Evolutionary conservation across 148 eudicot genomes (phyloP).

Genomic region (Salicornia ramosissima): DNA sequence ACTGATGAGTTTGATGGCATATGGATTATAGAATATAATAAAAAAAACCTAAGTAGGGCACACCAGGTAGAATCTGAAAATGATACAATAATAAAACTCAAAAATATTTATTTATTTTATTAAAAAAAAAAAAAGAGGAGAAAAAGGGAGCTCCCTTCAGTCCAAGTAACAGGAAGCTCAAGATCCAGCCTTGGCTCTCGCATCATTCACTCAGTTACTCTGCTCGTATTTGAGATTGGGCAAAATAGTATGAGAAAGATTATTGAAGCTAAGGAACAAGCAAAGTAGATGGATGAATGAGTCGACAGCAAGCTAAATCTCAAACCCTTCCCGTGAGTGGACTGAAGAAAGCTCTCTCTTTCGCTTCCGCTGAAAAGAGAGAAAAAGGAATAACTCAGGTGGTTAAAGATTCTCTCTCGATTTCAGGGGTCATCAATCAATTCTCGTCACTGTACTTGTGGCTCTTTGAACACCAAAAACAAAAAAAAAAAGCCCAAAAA

Average conservation of each 20-base stretch:
- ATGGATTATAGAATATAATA: not conserved
- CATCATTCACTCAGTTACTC: conserved; percentile 69
- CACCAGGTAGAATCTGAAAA: too few species aligned
- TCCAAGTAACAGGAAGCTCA: conserved; percentile 40
- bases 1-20: not conserved
- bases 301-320: conserved; percentile 83
- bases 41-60: conserved; percentile 20
- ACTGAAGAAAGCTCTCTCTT: conserved; percentile 98
- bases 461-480: not conserved
- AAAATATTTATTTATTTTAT: too few species aligned
- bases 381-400: too few species aligned
- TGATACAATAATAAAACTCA: not conserved
- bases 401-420: too few species aligned
- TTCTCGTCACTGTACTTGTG: too few species aligned
- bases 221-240: conserved; percentile 14
- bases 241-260: not conserved
- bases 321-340: conserved; percentile 60
- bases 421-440: not conserved
- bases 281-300: conserved; percentile 95
- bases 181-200: conserved; percentile 63
- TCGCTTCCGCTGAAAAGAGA: too few species aligned
- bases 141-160: conserved; percentile 19
- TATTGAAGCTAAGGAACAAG: conserved; percentile 7
- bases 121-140: not conserved
- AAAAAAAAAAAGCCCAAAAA: not conserved